Percentiles rank a stretch among this genome's conserved stretches.
These are phyloP conservation scores for Rosellinia necatrix DNA, from an alignment of 2,329 filamentous ascomycete species.

Conservation along the genomic window DNA sequence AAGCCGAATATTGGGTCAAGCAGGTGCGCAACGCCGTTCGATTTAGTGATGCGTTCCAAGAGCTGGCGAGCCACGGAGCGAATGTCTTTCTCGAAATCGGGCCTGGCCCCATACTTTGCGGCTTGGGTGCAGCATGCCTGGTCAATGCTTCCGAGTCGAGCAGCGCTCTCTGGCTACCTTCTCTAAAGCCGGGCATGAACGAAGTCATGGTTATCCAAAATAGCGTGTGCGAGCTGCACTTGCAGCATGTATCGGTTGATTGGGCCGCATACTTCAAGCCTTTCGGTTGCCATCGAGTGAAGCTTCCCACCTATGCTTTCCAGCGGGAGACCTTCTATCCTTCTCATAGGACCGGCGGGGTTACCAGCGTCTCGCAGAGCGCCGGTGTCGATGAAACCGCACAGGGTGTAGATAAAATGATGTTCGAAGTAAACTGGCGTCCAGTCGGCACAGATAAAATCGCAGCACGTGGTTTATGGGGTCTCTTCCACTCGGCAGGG, in stretches of 20 bases:
- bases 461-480: slow-evolving; percentile 22
- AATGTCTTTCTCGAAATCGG: slow-evolving; percentile 41
- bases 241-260: slow-evolving; percentile 34
- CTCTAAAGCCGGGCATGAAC: slow-evolving; percentile 30
- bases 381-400: background rate
- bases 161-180: slow-evolving; percentile 35
- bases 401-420: slow-evolving; percentile 9
- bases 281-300: slow-evolving; percentile 35
- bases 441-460: slow-evolving; percentile 12
- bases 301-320: slow-evolving; percentile 42
- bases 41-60: slow-evolving; percentile 38
- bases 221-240: slow-evolving; percentile 36
- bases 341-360: background rate
- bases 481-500: slow-evolving; percentile 18
- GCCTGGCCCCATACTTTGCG: slow-evolving; percentile 36
- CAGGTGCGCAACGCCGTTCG: slow-evolving; percentile 38
- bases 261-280: slow-evolving; percentile 40
- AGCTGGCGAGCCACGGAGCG: slow-evolving; percentile 31
- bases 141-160: slow-evolving; percentile 17
- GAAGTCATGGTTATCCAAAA: slow-evolving; percentile 26
- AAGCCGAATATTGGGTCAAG: slow-evolving; percentile 38
- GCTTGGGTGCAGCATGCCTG: slow-evolving; percentile 38
- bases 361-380: background rate
- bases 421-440: slow-evolving; percentile 30
- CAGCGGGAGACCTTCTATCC: slow-evolving; percentile 27